These are phyloP conservation scores for Coccomyxa sp. DNA, from an alignment of 139 green algal genomes.

Conservation along the genomic window DNA sequence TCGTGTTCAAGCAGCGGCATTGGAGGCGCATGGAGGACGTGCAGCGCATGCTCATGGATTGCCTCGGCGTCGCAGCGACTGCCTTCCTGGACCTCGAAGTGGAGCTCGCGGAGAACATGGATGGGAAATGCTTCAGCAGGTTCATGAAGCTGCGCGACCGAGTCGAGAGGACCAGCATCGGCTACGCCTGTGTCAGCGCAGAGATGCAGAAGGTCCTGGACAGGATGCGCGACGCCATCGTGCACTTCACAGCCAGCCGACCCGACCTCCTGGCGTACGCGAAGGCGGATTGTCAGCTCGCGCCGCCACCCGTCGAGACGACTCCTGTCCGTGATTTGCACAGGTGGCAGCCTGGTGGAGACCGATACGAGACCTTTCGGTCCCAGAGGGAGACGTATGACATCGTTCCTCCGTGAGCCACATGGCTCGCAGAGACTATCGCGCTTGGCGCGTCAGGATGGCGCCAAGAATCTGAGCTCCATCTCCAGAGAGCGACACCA, in stretches of 20 bases:
- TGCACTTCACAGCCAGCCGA: not conserved
- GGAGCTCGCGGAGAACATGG: not conserved
- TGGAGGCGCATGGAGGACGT: not conserved
- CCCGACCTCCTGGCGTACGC: not conserved
- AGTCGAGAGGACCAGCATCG: not conserved
- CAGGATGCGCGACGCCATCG: not conserved
- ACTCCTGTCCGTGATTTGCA: not conserved
- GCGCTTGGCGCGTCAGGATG: not conserved
- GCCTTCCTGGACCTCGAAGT: not conserved
- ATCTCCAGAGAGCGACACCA: not conserved
- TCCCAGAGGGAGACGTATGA: not conserved
- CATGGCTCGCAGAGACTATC: not conserved
- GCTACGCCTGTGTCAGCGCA: not conserved
- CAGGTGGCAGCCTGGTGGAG: not conserved
- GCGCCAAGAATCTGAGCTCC: not conserved
- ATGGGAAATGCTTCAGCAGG: not conserved
- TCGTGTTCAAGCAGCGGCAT: not conserved
- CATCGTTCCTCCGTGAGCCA: not conserved
- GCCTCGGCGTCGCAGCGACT: not conserved
- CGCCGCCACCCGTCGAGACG: not conserved
- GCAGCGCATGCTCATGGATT: not conserved
- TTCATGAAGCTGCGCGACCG: constrained; percentile 1
- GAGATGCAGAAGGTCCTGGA: not conserved
- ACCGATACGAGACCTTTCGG: not conserved
- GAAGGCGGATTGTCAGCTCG: not conserved